A percentile compares a stretch with the other conserved stretches of the same genome.
Conservation (phyloP, 2,329 filamentous ascomycete species). For the Calonectria fujianensis region DNA sequence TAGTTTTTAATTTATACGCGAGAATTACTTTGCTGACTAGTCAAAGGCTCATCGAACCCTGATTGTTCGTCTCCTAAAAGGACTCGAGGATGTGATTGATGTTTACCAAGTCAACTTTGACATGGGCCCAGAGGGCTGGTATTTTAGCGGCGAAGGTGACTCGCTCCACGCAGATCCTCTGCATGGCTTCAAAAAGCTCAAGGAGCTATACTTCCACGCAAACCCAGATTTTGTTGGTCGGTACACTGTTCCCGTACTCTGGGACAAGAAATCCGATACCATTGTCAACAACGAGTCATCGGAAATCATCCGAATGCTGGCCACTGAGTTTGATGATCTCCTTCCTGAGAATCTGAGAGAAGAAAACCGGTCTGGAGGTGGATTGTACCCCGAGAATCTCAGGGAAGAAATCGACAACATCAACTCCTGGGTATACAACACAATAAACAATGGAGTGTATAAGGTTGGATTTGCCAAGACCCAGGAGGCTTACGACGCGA, state of each 20-base stretch:
- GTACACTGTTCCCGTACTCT: conserved; percentile 84
- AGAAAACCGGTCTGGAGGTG: conserved; percentile 67
- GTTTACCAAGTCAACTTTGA: conserved; percentile 82
- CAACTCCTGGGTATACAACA: conserved; percentile 80
- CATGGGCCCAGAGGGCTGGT: conserved; percentile 76
- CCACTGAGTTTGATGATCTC: conserved; percentile 81
- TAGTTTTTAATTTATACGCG: neutral
- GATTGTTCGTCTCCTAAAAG: conserved; percentile 83
- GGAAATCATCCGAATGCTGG: conserved; percentile 91
- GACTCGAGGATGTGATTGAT: conserved; percentile 81
- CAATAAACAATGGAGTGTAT: conserved; percentile 70
- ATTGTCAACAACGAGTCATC: conserved; percentile 90
- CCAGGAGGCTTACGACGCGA: conserved; percentile 79
- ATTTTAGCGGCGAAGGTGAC: conserved; percentile 66
- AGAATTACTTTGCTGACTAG: neutral
- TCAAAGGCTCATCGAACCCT: conserved; percentile 81
- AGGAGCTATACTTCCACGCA: conserved; percentile 81
- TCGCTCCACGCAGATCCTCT: conserved; percentile 75
- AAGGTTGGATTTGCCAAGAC: conserved; percentile 79
- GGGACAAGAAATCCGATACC: conserved; percentile 79
- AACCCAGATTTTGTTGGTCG: conserved; percentile 80
- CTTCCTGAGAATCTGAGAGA: conserved; percentile 73
- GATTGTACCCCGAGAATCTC: conserved; percentile 74
- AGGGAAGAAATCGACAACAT: conserved; percentile 76
- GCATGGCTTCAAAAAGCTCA: conserved; percentile 79